Base-by-base conservation (phyloP, 1,284 basidiomycete species). In the Marasmius tenuissimus region DNA sequence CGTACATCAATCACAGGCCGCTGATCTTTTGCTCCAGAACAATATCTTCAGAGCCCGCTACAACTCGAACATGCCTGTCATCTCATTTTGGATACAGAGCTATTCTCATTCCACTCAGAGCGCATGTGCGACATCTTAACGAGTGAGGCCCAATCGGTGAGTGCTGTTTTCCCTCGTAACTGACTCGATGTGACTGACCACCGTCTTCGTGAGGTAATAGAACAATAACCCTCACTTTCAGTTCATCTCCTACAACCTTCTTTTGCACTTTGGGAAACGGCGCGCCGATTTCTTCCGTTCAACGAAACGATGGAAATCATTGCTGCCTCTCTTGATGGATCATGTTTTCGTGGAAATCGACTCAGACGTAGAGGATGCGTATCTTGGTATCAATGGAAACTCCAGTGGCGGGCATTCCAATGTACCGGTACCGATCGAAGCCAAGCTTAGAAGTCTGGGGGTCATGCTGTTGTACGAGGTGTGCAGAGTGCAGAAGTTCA, bases 181-280 rank as follows among this genome's bases (percentile, higher is more conserved):
- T 57, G 22, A 47, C 45, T 40, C 11, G 40, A 53, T 62, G 34
- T 33, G 16, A 14, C n/a, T 35, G 18, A 54, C 54, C 20, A 27
- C 9, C 27, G 39, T 33, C 12, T 34, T 35, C 39, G 22, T 18
- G 33, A 52, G 45, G 45, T 20, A 59, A 51, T 71, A 94, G 91
- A 89, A 84, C 70, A 96, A 94, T n/a, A 88, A 97, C 70, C 94
- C 95, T 0, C 94, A 96, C 69, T 80, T 84, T 14, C 87, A 94
- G 64, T 87, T 94, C 69, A 89, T 97, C 59, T 80, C 90, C 37
- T 95, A 94, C 74, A 85, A 88, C 65, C 77, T 95, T 56, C 83
- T 97, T 22, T 83, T 94, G 22, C 83, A 81, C 66, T 89, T 91
- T 70, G 96, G 95, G 1, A 84, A 86, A 38, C 85, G 86, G 8